phyloP scores from a whole-genome alignment of 116 monocot genomes.

The Iris pallida region DNA sequence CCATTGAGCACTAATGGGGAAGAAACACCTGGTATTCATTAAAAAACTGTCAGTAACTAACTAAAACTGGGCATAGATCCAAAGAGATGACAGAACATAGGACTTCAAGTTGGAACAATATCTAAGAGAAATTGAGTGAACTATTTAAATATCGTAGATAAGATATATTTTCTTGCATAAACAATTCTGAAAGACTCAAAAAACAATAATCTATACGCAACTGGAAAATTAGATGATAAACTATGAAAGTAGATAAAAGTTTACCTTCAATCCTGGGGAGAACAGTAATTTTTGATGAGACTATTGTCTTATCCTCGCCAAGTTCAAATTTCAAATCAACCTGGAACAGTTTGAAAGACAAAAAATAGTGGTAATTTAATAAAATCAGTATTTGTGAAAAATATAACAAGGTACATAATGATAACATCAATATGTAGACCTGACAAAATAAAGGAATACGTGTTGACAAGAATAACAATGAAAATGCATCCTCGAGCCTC shows the following conservation, averaged over 20 bases:
- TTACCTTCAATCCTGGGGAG: slow-evolving; percentile 71
- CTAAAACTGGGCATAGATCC: neutral
- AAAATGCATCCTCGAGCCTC: no score
- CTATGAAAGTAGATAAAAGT: neutral
- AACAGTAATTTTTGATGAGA: slow-evolving; percentile 78
- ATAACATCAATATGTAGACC: no score
- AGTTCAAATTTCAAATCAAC: slow-evolving; percentile 72
- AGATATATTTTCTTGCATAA: neutral
- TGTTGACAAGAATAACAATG: no score
- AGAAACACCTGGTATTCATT: slow-evolving; percentile 39
- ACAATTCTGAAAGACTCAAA: neutral
- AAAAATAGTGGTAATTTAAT: neutral
- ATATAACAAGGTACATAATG: no score
- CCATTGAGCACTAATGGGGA: slow-evolving; percentile 85
- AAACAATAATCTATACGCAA: neutral
- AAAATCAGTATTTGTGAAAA: no score
- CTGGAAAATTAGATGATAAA: neutral
- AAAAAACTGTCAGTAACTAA: slow-evolving; percentile 13
- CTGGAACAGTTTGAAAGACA: slow-evolving; percentile 30
- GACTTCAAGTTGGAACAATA: neutral
- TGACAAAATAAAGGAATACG: no score
- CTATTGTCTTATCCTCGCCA: slow-evolving; percentile 84
- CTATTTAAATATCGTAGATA: neutral
- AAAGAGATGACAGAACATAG: neutral
- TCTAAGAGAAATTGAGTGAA: neutral